Conservation (phyloP, 2,329 filamentous ascomycete species). For the Penicillium sp. region DNA sequence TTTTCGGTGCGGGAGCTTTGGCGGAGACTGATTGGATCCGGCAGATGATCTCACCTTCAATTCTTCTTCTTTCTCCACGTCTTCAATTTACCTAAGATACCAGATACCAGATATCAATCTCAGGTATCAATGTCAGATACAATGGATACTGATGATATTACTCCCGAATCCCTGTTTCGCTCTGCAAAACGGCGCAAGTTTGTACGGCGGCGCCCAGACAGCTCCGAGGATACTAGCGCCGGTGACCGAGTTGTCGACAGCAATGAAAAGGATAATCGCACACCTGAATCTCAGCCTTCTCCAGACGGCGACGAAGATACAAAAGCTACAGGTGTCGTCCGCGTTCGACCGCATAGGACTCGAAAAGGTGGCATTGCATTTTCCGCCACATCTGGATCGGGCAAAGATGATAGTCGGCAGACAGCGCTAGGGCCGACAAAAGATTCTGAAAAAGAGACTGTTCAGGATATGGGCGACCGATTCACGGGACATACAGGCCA, state of each 20-base stretch:
- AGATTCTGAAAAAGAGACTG: constrained; percentile 31
- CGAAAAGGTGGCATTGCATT: constrained; percentile 47
- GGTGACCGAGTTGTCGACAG: constrained; percentile 9
- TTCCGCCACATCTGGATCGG: constrained; percentile 30
- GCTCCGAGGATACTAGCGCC: constrained; percentile 17
- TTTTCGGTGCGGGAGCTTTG: constrained; percentile 23
- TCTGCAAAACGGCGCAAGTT: constrained; percentile 50
- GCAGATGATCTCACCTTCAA: constrained; percentile 9
- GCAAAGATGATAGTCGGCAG: constrained; percentile 19
- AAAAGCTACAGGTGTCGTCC: constrained; percentile 32
- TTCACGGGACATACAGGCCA: constrained; percentile 58
- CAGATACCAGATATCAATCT: too few relatives aligned
- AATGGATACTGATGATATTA: constrained; percentile 29
- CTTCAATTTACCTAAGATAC: neutral
- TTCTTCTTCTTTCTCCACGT: constrained; percentile 1
- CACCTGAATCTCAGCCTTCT: constrained; percentile 11
- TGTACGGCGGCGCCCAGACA: constrained; percentile 41
- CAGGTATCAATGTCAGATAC: neutral
- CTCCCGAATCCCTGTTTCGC: constrained; percentile 41
- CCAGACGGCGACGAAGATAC: constrained; percentile 14
- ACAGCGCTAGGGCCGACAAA: constrained; percentile 27
- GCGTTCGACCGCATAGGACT: constrained; percentile 31
- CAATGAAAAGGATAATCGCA: constrained; percentile 6
- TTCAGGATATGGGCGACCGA: constrained; percentile 45
- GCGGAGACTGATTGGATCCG: constrained; percentile 10